Evolutionary conservation across 2,329 filamentous ascomycete species (phyloP), one percentile per base, ranked within the genome.

Genomic region (Lecanicillium sp.): DNA sequence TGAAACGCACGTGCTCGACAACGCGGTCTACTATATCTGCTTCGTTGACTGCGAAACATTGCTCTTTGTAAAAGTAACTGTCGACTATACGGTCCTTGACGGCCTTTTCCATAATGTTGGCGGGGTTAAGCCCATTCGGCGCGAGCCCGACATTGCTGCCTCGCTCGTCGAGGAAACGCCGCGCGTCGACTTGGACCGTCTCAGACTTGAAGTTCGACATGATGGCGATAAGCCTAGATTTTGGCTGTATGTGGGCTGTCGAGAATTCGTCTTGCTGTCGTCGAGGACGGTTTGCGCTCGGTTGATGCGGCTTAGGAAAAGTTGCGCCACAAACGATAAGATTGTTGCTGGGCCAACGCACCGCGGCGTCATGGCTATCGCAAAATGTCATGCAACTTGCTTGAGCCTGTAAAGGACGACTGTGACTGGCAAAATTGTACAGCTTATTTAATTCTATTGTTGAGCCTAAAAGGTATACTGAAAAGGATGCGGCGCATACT

Each of bases 31-130:
- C 83, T 5, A 98, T 69, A 60, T 80, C 76, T 37, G 78, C 77
- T 57, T 82, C 79, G 66, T 96, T 98, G 48, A 98, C 73, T 30
- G 85, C 92, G 63, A 96, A 98, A 60, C 92, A 95, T 66, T 95
- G 89, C 64, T 96, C 92, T 63, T 95, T 95, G 84, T 88, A 98
- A 68, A 95, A 98, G 65, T 95, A 94, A 38, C 80, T 86, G 56
- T 95, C 88, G 50, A 89, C 80, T 61, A 98, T 95, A 56, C 92
- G 88, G 64, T 98, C 92, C 56, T 85, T 85, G 48, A 95, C 87
- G 29, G 88, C 84, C 60, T 94, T 95, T 62, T 96, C 90, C 73
- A 96, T 85, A 43, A 96, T 85, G 4, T 85, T 89, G n/a, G 88
- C 85, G 1, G 90, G 90, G 65, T 95, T 95, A 54, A 94, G 83